Percentiles rank a stretch among this genome's conserved stretches.
These are phyloP conservation scores for Amaranthus cruentus DNA, from an alignment of 148 eudicot species.

Conservation along the genomic window DNA sequence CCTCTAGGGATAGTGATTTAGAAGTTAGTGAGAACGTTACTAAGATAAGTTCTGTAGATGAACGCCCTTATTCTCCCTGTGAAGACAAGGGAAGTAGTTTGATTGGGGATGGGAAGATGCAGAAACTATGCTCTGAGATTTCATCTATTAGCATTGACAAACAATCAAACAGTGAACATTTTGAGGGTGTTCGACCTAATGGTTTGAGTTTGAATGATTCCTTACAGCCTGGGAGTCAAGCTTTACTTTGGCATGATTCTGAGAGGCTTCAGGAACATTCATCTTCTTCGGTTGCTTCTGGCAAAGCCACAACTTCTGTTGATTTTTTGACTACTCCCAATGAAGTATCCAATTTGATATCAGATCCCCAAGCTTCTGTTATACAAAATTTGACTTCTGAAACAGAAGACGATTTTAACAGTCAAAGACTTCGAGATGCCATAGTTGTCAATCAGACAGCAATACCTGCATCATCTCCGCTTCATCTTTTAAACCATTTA, in stretches of 20 bases:
- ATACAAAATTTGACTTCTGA: constrained; percentile 34
- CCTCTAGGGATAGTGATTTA: constrained; percentile 21
- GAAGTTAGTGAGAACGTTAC: constrained; percentile 13
- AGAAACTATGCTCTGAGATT: constrained; percentile 37
- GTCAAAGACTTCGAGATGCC: constrained; percentile 57
- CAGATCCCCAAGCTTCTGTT: constrained; percentile 28
- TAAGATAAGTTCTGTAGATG: constrained; percentile 22
- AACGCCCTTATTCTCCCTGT: constrained; percentile 21
- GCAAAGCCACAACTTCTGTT: constrained; percentile 23
- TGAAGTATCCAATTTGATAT: constrained; percentile 28
- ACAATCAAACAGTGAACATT: constrained; percentile 20
- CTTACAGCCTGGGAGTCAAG: constrained; percentile 25
- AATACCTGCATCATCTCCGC: constrained; percentile 35
- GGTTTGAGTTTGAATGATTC: constrained; percentile 32
- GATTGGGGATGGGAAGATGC: constrained; percentile 27
- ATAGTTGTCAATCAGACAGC: constrained; percentile 38
- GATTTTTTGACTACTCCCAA: constrained; percentile 21
- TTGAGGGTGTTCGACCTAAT: constrained; percentile 20
- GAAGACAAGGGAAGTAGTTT: constrained; percentile 26
- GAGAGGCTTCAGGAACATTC: constrained; percentile 37
- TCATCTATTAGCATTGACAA: constrained; percentile 34
- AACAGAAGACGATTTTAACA: constrained; percentile 52
- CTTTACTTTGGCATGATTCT: constrained; percentile 22
- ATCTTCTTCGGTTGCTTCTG: constrained; percentile 17
- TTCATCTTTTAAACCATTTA: constrained; percentile 34